phyloP scores from a whole-genome alignment of 352 stramenopile genomes.

The Pythium dissimile region DNA sequence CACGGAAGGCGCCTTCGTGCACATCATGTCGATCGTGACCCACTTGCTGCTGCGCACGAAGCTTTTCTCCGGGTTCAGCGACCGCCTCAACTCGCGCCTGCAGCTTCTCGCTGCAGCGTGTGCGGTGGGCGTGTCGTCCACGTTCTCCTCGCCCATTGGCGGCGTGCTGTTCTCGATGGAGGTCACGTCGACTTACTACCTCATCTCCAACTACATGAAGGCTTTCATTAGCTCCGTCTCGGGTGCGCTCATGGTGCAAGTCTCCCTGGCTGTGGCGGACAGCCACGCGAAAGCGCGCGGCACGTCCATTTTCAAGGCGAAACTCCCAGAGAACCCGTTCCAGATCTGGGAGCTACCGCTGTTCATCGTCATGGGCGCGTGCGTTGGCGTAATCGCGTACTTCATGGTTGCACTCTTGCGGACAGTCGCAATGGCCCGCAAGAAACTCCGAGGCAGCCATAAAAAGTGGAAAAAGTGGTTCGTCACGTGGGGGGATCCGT shows the following conservation, averaged over 20 bases:
- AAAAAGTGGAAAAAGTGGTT: constrained; percentile 44
- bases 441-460: constrained; percentile 31
- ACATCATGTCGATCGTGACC: constrained; percentile 93
- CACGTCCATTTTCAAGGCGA: constrained; percentile 45
- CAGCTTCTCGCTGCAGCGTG: constrained; percentile 90
- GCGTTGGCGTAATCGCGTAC: constrained; percentile 56
- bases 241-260: constrained; percentile 69
- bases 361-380: constrained; percentile 50
- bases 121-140: constrained; percentile 90
- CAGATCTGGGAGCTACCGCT: constrained; percentile 73
- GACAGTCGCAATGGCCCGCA: constrained; percentile 32
- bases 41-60: constrained; percentile 84
- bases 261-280: constrained; percentile 59
- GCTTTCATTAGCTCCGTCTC: constrained; percentile 83
- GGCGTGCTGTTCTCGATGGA: constrained; percentile 95
- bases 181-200: constrained; percentile 87
- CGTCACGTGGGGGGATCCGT: constrained; percentile 62
- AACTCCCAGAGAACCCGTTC: constrained; percentile 49
- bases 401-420: constrained; percentile 61
- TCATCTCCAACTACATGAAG: constrained; percentile 90
- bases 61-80: constrained; percentile 72
- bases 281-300: constrained; percentile 48
- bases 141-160: constrained; percentile 92
- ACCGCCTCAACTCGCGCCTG: constrained; percentile 72
- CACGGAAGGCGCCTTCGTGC: constrained; percentile 98